These are phyloP conservation scores for Aspergillus viridinutans DNA, from an alignment of 2,329 filamentous ascomycete species.

Conservation along the genomic window DNA sequence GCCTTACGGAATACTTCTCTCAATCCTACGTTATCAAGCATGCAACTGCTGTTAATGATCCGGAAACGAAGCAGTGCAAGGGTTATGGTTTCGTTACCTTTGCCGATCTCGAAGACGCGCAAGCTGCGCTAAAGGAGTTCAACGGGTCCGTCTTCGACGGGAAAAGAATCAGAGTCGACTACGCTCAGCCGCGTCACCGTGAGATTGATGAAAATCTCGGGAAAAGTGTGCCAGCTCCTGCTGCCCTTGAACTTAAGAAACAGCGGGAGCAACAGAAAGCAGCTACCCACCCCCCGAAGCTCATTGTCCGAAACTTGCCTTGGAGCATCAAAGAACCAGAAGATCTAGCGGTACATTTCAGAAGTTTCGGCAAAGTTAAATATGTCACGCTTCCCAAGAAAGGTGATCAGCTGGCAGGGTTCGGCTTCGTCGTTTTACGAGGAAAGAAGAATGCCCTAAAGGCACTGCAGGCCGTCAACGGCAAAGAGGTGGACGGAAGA, in stretches of 20 bases:
- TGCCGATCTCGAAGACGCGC: slow-evolving; percentile 85
- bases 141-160: slow-evolving; percentile 75
- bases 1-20: slow-evolving; percentile 84
- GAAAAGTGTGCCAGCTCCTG: slow-evolving; percentile 36
- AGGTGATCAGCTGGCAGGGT: slow-evolving; percentile 70
- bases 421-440: slow-evolving; percentile 86
- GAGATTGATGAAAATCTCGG: slow-evolving; percentile 52
- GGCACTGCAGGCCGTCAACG: slow-evolving; percentile 80
- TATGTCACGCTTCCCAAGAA: slow-evolving; percentile 78
- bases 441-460: slow-evolving; percentile 88
- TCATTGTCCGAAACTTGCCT: slow-evolving; percentile 89
- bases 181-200: slow-evolving; percentile 80
- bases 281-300: slow-evolving; percentile 61
- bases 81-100: slow-evolving; percentile 98
- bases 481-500: slow-evolving; percentile 82
- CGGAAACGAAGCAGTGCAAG: slow-evolving; percentile 77
- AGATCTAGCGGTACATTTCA: slow-evolving; percentile 73
- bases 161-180: slow-evolving; percentile 76
- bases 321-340: slow-evolving; percentile 91
- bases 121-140: slow-evolving; percentile 73
- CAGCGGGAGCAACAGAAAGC: slow-evolving; percentile 56
- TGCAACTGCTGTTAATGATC: slow-evolving; percentile 85
- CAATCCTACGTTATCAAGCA: slow-evolving; percentile 93
- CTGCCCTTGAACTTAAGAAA: slow-evolving; percentile 35
- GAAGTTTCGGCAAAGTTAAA: slow-evolving; percentile 87